Evolutionary conservation across 495 filamentous ascomycete genomes (phyloP).

Genomic region (Stereocaulon alpinum): DNA sequence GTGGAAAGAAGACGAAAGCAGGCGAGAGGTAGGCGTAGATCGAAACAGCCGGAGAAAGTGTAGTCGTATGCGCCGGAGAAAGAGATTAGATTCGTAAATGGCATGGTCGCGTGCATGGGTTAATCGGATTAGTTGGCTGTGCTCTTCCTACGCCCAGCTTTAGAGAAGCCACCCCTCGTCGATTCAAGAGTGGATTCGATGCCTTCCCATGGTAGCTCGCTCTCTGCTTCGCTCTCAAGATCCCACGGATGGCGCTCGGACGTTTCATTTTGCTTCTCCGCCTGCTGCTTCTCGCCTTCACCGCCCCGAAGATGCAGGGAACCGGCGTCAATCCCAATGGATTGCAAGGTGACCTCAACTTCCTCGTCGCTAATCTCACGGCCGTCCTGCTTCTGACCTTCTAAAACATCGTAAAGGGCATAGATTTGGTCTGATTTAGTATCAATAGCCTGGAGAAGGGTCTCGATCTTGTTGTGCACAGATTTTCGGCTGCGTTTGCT

Average conservation of each 20-base stretch:
- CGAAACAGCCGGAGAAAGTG: background rate
- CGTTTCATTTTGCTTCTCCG: background rate
- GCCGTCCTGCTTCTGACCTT: constrained; percentile 60
- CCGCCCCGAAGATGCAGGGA: constrained; percentile 11
- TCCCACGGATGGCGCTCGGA: constrained; percentile 17
- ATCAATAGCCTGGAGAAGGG: constrained; percentile 55
- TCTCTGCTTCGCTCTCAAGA: constrained; percentile 20
- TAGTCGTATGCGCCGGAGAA: background rate
- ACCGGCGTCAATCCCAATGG: constrained; percentile 39
- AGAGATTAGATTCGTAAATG: background rate
- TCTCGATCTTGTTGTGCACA: constrained; percentile 53
- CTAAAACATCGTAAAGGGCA: constrained; percentile 77
- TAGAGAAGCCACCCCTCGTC: constrained; percentile 20
- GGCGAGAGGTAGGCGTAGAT: background rate
- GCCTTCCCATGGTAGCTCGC: constrained; percentile 41
- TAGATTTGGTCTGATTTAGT: constrained; percentile 83
- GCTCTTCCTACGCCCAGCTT: constrained; percentile 7
- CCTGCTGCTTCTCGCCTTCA: background rate
- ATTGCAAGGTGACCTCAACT: constrained; percentile 57
- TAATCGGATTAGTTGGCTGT: constrained; percentile 2
- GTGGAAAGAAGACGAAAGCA: background rate
- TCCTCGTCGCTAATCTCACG: constrained; percentile 55
- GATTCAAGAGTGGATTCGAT: constrained; percentile 43
- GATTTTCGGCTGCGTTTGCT: constrained; percentile 58
- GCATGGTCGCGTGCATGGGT: background rate